Evolutionary conservation across 2,329 filamentous ascomycete genomes (phyloP).

Genomic region (Penicillium hordei): DNA sequence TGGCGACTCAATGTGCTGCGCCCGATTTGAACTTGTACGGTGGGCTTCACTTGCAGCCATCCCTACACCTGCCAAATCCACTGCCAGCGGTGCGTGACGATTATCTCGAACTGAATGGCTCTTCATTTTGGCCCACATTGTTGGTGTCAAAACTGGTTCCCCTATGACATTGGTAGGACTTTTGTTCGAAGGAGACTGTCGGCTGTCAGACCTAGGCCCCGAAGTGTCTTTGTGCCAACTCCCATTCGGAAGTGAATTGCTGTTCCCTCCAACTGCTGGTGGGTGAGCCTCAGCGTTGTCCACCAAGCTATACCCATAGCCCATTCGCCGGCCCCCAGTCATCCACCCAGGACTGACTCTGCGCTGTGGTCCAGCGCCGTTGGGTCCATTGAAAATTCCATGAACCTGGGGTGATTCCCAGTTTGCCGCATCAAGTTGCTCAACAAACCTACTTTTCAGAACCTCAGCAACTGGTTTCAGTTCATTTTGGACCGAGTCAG

Average conservation of each 20-base stretch:
- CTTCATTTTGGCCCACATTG: constrained; percentile 5
- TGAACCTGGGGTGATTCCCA: neutral
- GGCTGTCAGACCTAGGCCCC: neutral
- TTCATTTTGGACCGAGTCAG: neutral
- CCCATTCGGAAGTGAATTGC: neutral
- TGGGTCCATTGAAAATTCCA: neutral
- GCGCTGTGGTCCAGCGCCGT: constrained; percentile 22
- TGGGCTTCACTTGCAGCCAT: neutral
- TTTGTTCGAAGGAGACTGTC: neutral
- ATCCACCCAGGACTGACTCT: constrained; percentile 45
- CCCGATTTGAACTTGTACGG: neutral
- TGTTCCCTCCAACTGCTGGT: neutral
- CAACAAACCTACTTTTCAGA: constrained; percentile 35
- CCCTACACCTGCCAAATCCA: neutral
- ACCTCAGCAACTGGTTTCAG: constrained; percentile 1
- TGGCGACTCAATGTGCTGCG: neutral
- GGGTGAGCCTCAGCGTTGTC: constrained; percentile 22
- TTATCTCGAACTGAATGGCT: neutral
- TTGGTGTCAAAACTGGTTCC: neutral
- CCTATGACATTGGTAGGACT: neutral
- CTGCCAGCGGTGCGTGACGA: neutral
- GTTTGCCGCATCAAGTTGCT: constrained; percentile 28
- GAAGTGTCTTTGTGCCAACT: neutral
- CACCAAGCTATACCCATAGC: constrained; percentile 43
- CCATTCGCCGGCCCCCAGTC: constrained; percentile 41